Conservation (phyloP, 2,329 filamentous ascomycete genomes). For the Clonostachys byssicola region DNA sequence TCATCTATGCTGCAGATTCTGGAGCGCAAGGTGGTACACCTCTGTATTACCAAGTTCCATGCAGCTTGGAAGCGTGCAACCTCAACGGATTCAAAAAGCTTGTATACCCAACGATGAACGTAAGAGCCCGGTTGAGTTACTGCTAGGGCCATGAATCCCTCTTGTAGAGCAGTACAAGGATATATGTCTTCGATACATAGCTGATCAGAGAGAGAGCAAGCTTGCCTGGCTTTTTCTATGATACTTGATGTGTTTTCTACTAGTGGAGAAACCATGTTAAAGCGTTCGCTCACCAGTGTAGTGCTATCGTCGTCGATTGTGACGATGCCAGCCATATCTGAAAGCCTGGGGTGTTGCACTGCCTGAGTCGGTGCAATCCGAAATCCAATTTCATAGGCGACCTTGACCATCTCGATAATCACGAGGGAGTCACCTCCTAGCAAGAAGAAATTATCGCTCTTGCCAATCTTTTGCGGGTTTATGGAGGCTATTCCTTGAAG, state of each 20-base stretch:
- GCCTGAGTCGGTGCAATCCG: neutral
- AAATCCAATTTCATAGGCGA: constrained; percentile 1
- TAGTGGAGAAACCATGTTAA: neutral
- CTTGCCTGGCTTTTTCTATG: neutral
- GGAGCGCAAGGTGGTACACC: constrained; percentile 2
- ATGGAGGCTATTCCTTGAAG: constrained; percentile 1
- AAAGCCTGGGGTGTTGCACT: neutral
- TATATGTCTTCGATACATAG: neutral
- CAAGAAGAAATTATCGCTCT: neutral
- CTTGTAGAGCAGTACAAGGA: constrained; percentile 28
- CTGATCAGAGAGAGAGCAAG: neutral
- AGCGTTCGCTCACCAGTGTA: neutral
- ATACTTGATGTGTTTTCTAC: neutral
- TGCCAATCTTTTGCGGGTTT: neutral
- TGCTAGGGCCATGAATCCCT: constrained; percentile 25
- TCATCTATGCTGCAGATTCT: constrained; percentile 5
- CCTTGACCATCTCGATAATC: constrained; percentile 2
- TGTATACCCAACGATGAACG: constrained; percentile 16
- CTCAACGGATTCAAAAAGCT: constrained; percentile 9
- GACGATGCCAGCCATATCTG: neutral
- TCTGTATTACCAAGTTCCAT: constrained; percentile 3
- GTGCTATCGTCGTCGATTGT: neutral
- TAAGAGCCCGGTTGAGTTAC: constrained; percentile 22
- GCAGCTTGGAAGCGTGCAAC: constrained; percentile 5
- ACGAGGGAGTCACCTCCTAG: constrained; percentile 1